Conservation (phyloP, 495 filamentous ascomycete genomes). For the Penicillium coffeae region DNA sequence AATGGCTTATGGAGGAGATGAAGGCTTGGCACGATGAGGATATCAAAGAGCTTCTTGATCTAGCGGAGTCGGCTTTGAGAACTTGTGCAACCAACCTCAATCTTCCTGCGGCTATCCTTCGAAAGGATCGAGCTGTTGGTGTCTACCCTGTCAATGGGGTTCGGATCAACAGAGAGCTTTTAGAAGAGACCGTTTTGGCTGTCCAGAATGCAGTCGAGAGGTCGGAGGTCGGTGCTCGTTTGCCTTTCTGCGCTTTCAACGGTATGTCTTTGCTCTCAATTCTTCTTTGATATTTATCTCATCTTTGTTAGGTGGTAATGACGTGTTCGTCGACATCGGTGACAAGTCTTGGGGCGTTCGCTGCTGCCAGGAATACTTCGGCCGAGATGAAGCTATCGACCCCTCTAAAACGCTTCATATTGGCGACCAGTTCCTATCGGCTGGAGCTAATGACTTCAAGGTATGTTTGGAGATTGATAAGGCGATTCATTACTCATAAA, state of each 20-base stretch:
- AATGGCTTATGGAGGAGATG: slow-evolving; percentile 90
- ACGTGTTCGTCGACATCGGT: slow-evolving; percentile 98
- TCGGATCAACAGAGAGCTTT: slow-evolving; percentile 77
- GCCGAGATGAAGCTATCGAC: slow-evolving; percentile 48
- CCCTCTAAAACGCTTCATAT: slow-evolving; percentile 72
- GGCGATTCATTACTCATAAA: neutral
- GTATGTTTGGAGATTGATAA: too few relatives aligned
- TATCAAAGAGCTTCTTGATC: slow-evolving; percentile 74
- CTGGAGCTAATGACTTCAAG: slow-evolving; percentile 96
- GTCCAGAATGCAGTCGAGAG: slow-evolving; percentile 89
- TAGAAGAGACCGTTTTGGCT: slow-evolving; percentile 94
- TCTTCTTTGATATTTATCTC: neutral
- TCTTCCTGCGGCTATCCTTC: slow-evolving; percentile 70
- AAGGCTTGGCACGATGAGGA: slow-evolving; percentile 72
- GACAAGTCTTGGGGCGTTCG: slow-evolving; percentile 95
- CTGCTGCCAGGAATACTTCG: slow-evolving; percentile 90
- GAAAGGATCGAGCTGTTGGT: slow-evolving; percentile 92
- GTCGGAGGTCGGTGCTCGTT: slow-evolving; percentile 58
- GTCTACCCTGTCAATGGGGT: slow-evolving; percentile 60
- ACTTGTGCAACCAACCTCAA: slow-evolving; percentile 75
- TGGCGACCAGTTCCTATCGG: slow-evolving; percentile 93
- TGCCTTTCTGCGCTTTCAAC: slow-evolving; percentile 99
- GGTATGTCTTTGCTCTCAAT: slow-evolving; percentile 36
- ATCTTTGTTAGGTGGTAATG: slow-evolving; percentile 62
- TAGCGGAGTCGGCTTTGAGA: slow-evolving; percentile 75